phyloP scores from a whole-genome alignment of 1,284 basidiomycete genomes.

The Marasmius fiardii region DNA sequence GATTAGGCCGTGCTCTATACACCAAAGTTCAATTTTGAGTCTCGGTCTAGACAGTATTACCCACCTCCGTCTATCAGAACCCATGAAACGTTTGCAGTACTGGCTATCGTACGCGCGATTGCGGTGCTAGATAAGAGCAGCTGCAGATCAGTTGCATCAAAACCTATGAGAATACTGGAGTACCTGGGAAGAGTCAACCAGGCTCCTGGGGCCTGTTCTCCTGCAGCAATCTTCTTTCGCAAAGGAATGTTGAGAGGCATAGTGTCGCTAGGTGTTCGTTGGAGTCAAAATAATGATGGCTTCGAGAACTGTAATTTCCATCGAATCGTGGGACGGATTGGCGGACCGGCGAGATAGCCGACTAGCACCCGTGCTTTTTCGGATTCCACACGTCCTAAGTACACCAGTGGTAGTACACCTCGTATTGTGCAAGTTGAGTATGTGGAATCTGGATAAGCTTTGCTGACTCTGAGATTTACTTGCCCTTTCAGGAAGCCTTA shows the following conservation, averaged over 20 bases:
- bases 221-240: slow-evolving; percentile 18
- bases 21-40: neutral
- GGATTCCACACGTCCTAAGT: no score
- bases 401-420: no score
- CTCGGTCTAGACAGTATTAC: neutral
- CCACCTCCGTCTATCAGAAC: slow-evolving; percentile 24
- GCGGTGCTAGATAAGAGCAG: slow-evolving; percentile 17
- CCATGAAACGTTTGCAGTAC: slow-evolving; percentile 22
- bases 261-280: neutral
- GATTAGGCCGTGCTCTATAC: slow-evolving; percentile 23
- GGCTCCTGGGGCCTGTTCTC: slow-evolving; percentile 20
- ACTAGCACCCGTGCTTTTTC: no score
- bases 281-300: no score
- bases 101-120: slow-evolving; percentile 22
- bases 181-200: slow-evolving; percentile 26
- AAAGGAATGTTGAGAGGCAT: slow-evolving; percentile 24
- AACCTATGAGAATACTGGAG: neutral
- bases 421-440: no score
- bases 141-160: neutral
- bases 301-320: no score
- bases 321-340: no score
- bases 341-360: no score
- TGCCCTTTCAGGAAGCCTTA: no score
- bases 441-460: no score
- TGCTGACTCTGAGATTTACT: no score